A percentile compares a stretch with the other conserved stretches of the same genome.
Conservation (phyloP, 305 asterid species). For the Rubia occidens region DNA sequence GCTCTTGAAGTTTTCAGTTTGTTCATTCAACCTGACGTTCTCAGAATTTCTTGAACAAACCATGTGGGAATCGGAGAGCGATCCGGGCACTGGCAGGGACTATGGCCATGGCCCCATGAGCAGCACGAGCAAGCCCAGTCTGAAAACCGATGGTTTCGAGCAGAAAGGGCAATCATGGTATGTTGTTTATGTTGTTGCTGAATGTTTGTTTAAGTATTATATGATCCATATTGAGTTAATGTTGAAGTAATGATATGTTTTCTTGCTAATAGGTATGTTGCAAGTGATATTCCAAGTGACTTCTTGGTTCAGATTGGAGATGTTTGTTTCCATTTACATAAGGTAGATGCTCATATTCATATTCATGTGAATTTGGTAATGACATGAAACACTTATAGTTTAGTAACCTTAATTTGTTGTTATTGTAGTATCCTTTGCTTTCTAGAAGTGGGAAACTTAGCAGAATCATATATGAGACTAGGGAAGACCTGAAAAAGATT, state of each 20-base stretch:
- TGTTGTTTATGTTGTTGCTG: background rate
- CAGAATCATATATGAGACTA: slow-evolving; percentile 56
- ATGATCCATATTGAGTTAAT: background rate
- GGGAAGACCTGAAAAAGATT: slow-evolving; percentile 45
- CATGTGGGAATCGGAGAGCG: slow-evolving; percentile 89
- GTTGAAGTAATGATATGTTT: background rate
- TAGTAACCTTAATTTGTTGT: background rate
- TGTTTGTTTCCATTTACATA: slow-evolving; percentile 70
- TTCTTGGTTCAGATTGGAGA: slow-evolving; percentile 69
- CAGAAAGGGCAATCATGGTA: slow-evolving; percentile 82
- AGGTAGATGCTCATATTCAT: slow-evolving; percentile 34
- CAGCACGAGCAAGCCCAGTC: slow-evolving; percentile 36
- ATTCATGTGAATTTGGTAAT: background rate
- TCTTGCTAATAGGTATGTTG: slow-evolving; percentile 53
- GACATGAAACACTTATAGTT: background rate
- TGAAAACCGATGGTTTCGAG: slow-evolving; percentile 71
- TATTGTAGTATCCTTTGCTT: slow-evolving; percentile 60
- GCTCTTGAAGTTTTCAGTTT: background rate
- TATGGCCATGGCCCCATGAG: slow-evolving; percentile 52
- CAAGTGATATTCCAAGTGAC: slow-evolving; percentile 88
- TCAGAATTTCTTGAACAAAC: slow-evolving; percentile 14
- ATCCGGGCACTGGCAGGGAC: slow-evolving; percentile 45
- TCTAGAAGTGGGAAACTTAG: slow-evolving; percentile 80
- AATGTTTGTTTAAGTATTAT: background rate
- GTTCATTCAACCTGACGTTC: slow-evolving; percentile 13